Conservation (phyloP, 2,329 filamentous ascomycete genomes). For the Ceratocystis ficicola region DNA sequence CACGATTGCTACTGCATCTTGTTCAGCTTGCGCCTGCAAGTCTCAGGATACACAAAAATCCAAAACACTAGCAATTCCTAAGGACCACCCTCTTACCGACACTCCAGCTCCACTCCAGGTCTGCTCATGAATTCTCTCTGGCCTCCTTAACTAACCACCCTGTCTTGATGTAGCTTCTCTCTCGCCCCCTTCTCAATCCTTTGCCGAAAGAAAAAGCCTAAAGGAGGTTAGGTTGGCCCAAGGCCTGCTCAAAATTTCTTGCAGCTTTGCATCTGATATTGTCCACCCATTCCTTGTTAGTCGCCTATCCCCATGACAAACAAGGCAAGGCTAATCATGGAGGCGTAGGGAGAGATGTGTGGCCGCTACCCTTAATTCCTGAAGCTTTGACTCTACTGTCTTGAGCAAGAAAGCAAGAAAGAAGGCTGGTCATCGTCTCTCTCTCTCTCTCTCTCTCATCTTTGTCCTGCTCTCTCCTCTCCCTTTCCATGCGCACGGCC, state of each 20-base stretch:
- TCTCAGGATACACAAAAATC: conserved; percentile 2
- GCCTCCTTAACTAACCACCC: background rate
- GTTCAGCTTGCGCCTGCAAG: background rate
- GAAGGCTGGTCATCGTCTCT: background rate
- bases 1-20: background rate
- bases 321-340: background rate
- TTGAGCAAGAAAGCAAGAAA: background rate
- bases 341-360: background rate
- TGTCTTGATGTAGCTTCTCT: background rate
- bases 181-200: background rate
- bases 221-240: background rate
- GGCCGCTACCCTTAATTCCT: too few species aligned
- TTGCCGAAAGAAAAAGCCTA: conserved; percentile 2
- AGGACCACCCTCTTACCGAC: background rate
- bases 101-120: background rate
- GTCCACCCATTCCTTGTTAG: background rate
- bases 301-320: background rate
- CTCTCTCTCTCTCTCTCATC: background rate
- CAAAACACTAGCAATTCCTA: background rate
- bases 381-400: too few species aligned
- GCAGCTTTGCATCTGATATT: conserved; percentile 2
- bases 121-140: background rate
- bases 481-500: background rate
- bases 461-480: background rate
- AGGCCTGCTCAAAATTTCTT: background rate